Evolutionary conservation across 352 stramenopile species (phyloP).

Genomic region (Globisporangium apiculatum): DNA sequence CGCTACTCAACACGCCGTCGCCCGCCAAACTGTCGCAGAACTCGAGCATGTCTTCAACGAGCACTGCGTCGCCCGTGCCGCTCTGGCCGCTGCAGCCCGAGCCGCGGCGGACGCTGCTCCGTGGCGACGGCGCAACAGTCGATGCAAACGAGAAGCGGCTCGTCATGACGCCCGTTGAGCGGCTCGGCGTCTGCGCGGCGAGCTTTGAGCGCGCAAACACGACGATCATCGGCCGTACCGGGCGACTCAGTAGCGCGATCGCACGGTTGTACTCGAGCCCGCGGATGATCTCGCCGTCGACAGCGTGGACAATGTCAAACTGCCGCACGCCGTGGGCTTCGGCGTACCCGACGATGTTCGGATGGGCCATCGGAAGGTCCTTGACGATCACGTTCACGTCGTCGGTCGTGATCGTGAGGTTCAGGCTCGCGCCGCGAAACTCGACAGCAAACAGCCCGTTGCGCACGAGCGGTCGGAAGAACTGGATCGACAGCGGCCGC

Average conservation of each 20-base stretch:
- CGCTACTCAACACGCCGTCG: constrained; percentile 42
- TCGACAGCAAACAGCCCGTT: constrained; percentile 81
- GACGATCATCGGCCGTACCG: constrained; percentile 64
- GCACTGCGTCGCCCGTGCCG: constrained; percentile 46
- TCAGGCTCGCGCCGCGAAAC: constrained; percentile 69
- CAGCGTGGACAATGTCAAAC: constrained; percentile 70
- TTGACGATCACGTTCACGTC: constrained; percentile 84
- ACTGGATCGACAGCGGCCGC: constrained; percentile 69
- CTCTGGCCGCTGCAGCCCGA: constrained; percentile 41
- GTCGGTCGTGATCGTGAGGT: constrained; percentile 84
- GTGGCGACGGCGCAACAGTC: constrained; percentile 58
- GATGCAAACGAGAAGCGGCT: constrained; percentile 72
- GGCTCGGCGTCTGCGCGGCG: constrained; percentile 46
- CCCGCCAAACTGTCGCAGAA: constrained; percentile 62
- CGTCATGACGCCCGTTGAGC: constrained; percentile 39
- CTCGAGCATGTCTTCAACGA: constrained; percentile 83
- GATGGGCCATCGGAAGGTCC: constrained; percentile 70
- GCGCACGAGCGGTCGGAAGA: constrained; percentile 69
- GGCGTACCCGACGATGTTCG: constrained; percentile 79
- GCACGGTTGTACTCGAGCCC: constrained; percentile 77
- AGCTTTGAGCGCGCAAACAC: constrained; percentile 73
- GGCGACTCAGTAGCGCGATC: constrained; percentile 66
- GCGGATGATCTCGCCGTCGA: constrained; percentile 73
- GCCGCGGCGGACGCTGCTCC: constrained; percentile 29
- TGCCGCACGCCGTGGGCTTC: constrained; percentile 78